phyloP scores from a whole-genome alignment of 371 early-diverging fungal species.

The Actinomucor elegans region DNA sequence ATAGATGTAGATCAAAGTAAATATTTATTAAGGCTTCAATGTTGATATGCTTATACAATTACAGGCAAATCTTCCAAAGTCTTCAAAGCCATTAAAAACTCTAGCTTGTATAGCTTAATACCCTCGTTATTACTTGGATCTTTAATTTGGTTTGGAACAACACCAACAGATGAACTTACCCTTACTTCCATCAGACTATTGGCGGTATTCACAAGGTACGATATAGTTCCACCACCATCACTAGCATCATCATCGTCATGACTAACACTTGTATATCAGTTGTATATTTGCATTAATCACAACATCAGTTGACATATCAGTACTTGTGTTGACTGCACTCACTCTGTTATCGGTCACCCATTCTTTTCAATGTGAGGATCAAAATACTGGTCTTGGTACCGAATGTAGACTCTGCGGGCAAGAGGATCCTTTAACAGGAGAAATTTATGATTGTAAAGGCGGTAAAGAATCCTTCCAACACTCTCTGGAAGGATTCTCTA shows the following conservation, averaged over 20 bases:
- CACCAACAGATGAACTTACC: constrained; percentile 39
- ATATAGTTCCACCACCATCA: background rate
- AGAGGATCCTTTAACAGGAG: constrained; percentile 24
- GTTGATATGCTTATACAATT: background rate
- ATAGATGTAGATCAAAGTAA: background rate
- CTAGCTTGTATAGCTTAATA: constrained; percentile 3
- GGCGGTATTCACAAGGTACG: constrained; percentile 49
- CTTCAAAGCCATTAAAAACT: too few species aligned
- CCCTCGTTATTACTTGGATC: constrained; percentile 38
- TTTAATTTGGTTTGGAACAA: constrained; percentile 42
- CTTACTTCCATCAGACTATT: constrained; percentile 43
- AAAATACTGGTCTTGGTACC: constrained; percentile 40
- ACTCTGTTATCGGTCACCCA: constrained; percentile 51
- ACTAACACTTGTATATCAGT: constrained; percentile 22
- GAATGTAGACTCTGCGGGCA: constrained; percentile 59
- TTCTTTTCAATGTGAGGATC: constrained; percentile 59
- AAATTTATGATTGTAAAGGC: constrained; percentile 51
- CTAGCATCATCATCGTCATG: background rate
- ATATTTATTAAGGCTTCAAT: background rate
- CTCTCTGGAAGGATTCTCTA: constrained; percentile 60
- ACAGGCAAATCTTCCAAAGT: background rate
- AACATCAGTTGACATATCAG: constrained; percentile 56
- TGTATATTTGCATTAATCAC: constrained; percentile 64
- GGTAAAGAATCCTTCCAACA: constrained; percentile 56
- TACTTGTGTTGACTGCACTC: constrained; percentile 55